These are phyloP conservation scores for Xylariales sp. DNA, from an alignment of 2,329 filamentous ascomycete genomes.

Conservation along the genomic window DNA sequence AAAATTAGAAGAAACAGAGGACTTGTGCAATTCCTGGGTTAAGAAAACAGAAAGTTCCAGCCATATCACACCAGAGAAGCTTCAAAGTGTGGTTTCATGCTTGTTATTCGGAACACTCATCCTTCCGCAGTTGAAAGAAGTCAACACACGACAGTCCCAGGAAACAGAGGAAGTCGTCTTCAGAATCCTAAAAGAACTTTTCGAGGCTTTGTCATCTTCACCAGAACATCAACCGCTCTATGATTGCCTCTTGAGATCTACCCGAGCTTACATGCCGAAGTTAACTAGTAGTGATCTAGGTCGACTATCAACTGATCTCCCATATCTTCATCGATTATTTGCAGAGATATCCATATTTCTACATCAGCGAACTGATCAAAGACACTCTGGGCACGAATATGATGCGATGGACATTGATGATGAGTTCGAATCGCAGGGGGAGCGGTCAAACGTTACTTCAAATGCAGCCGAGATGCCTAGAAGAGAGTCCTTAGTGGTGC, in stretches of 20 bases:
- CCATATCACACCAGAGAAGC: conserved; percentile 64
- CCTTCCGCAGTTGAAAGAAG: conserved; percentile 59
- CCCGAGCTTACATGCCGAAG: conserved; percentile 61
- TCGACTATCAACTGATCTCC: conserved; percentile 53
- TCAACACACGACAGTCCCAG: conserved; percentile 61
- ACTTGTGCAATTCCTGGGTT: conserved; percentile 61
- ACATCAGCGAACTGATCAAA: conserved; percentile 49
- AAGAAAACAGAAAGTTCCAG: conserved; percentile 57
- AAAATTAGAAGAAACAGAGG: conserved; percentile 62
- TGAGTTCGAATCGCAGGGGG: conserved; percentile 71
- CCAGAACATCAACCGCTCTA: conserved; percentile 60
- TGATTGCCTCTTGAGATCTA: conserved; percentile 58
- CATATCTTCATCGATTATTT: conserved; percentile 58
- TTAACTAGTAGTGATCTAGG: conserved; percentile 54
- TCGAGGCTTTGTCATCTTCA: conserved; percentile 56
- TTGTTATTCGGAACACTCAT: conserved; percentile 60
- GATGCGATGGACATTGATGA: conserved; percentile 64
- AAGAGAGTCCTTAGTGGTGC: conserved; percentile 55
- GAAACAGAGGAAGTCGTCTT: conserved; percentile 60
- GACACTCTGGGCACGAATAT: conserved; percentile 45
- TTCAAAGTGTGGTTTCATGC: conserved; percentile 64
- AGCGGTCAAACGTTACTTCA: conserved; percentile 55
- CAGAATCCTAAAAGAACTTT: conserved; percentile 55
- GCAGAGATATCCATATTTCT: conserved; percentile 53
- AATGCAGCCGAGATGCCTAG: conserved; percentile 59